phyloP scores from a whole-genome alignment of 176 grass and related monocot species.

The Oryza rufipogon region DNA sequence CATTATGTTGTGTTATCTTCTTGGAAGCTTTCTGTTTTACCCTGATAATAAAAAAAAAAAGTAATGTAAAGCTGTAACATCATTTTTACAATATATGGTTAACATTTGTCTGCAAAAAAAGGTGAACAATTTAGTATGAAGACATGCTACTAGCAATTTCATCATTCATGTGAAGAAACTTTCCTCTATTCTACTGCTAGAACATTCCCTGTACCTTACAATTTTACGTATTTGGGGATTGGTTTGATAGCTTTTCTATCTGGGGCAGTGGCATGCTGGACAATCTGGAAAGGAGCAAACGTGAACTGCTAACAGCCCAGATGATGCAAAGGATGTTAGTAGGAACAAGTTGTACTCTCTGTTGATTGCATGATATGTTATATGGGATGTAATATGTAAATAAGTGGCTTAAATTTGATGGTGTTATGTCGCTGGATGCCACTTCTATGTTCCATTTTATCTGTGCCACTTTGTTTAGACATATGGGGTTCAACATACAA shows the following conservation, averaged over 20 bases:
- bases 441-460: neutral
- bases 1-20: constrained; percentile 44
- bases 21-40: constrained; percentile 60
- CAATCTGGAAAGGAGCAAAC: too few species aligned
- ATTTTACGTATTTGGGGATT: neutral
- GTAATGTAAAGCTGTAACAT: constrained; percentile 17
- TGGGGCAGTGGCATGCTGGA: too few species aligned
- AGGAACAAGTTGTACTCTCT: too few species aligned
- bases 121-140: neutral
- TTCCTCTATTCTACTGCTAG: constrained; percentile 12
- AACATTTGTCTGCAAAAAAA: neutral
- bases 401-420: neutral
- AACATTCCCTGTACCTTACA: neutral
- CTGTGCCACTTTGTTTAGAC: too few species aligned
- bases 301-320: too few species aligned
- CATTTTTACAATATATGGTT: constrained; percentile 12
- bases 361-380: neutral
- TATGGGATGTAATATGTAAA: neutral
- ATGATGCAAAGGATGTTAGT: too few species aligned
- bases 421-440: neutral
- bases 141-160: neutral
- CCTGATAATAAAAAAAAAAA: constrained; percentile 46
- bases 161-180: constrained; percentile 24
- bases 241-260: too few species aligned
- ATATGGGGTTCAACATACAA: neutral